Evolutionary conservation across 2,329 filamentous ascomycete species (phyloP).

Genomic region (Xylariaceae sp.): DNA sequence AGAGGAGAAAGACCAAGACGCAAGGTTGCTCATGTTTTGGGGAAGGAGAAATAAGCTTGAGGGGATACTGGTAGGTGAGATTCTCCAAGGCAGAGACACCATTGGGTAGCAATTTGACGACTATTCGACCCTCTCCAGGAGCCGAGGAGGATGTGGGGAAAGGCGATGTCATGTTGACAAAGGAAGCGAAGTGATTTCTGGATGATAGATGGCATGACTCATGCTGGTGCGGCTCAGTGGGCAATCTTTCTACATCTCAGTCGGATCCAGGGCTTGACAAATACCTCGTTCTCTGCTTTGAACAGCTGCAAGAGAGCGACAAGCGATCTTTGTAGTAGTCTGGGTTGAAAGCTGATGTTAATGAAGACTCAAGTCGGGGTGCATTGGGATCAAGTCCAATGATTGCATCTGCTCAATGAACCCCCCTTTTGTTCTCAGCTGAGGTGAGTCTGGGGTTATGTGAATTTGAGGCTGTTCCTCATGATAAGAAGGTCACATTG

Average conservation of each 20-base stretch:
- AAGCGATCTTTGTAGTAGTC: too few species aligned
- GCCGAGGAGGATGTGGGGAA: conserved; percentile 72
- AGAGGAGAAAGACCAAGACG: conserved; percentile 82
- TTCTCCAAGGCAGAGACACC: conserved; percentile 68
- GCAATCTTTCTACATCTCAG: not conserved
- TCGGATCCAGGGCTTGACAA: too few species aligned
- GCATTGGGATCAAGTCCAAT: too few species aligned
- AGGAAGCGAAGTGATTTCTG: not conserved
- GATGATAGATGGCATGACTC: conserved; percentile 1
- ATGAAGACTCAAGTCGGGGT: too few species aligned
- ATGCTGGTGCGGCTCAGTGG: conserved; percentile 10
- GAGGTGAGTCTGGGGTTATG: too few species aligned
- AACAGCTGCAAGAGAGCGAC: too few species aligned
- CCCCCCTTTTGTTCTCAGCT: too few species aligned
- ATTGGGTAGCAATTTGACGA: conserved; percentile 70
- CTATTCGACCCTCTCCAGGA: conserved; percentile 75
- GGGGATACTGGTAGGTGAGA: conserved; percentile 86
- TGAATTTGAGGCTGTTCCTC: too few species aligned
- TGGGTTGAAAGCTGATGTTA: too few species aligned
- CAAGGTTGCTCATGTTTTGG: conserved; percentile 63
- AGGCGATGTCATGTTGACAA: conserved; percentile 50
- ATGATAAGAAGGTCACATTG: too few species aligned
- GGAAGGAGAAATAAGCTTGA: conserved; percentile 86
- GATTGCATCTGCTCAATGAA: too few species aligned
- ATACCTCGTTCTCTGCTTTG: too few species aligned